Percentiles rank a stretch among this genome's conserved stretches.
Conservation (phyloP, 495 filamentous ascomycete genomes). For the Lasiosphaeria miniovina region DNA sequence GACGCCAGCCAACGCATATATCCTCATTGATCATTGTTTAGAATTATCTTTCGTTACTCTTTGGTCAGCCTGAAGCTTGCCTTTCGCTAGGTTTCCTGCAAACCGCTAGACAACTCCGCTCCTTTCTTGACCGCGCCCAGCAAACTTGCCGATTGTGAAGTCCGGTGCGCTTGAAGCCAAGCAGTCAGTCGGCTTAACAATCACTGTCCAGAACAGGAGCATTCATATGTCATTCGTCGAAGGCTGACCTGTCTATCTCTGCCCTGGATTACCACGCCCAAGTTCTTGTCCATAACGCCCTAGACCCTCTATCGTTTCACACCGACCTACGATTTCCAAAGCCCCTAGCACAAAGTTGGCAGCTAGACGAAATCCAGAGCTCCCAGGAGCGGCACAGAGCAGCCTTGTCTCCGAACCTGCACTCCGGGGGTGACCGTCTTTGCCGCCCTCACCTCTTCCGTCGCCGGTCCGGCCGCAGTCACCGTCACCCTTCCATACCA, state of each 20-base stretch:
- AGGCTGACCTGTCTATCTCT: not conserved
- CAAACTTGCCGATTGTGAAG: not conserved
- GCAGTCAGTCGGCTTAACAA: not conserved
- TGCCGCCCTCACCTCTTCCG: no score
- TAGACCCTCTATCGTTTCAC: not conserved
- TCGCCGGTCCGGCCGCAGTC: no score
- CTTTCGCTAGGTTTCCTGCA: not conserved
- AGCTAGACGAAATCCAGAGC: no score
- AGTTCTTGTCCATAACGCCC: conserved; percentile 3
- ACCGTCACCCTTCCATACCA: not conserved
- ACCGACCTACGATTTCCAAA: no score
- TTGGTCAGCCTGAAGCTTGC: not conserved
- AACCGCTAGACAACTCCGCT: not conserved
- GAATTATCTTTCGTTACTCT: not conserved
- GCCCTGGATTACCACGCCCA: not conserved
- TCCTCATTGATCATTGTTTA: conserved; percentile 12
- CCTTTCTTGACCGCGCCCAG: not conserved
- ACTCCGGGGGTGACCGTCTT: no score
- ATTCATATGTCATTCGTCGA: not conserved
- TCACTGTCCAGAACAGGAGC: not conserved
- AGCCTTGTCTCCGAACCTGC: no score
- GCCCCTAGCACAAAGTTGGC: no score
- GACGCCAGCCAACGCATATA: not conserved
- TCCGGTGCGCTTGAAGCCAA: not conserved
- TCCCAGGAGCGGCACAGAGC: no score